These are phyloP conservation scores for Chlamydomonas sphaeroides DNA, from an alignment of 139 green algal species.

Conservation along the genomic window DNA sequence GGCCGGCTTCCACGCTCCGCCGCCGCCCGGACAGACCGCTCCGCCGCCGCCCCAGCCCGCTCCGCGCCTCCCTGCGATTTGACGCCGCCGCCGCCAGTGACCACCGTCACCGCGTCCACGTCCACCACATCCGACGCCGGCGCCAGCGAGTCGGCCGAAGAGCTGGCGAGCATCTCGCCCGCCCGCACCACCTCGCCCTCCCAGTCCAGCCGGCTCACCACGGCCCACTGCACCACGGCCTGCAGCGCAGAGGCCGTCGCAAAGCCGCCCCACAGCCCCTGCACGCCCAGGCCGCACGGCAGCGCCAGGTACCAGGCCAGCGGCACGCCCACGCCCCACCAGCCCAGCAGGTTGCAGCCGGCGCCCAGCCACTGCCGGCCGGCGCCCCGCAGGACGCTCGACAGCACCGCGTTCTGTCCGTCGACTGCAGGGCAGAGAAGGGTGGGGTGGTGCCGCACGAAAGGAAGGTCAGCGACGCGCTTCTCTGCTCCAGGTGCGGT, in stretches of 20 bases:
- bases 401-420: slow-evolving; percentile 52
- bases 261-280: slow-evolving; percentile 49
- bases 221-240: slow-evolving; percentile 35
- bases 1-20: too few species aligned
- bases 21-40: too few species aligned
- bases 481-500: too few species aligned
- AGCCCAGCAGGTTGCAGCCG: slow-evolving; percentile 46
- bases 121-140: too few species aligned
- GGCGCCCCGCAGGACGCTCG: slow-evolving; percentile 50
- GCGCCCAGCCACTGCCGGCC: slow-evolving; percentile 56
- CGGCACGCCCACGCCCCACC: slow-evolving; percentile 59
- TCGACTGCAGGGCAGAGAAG: slow-evolving; percentile 27
- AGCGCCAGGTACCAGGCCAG: slow-evolving; percentile 53
- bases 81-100: too few species aligned
- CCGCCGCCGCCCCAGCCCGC: too few species aligned
- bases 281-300: slow-evolving; percentile 13
- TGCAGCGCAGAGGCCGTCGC: slow-evolving; percentile 44
- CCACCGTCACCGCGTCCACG: too few species aligned
- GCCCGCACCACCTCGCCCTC: slow-evolving; percentile 37
- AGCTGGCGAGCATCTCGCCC: slow-evolving; percentile 20
- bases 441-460: too few species aligned
- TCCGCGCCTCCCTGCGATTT: too few species aligned
- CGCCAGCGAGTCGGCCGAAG: too few species aligned
- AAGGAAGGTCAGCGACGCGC: too few species aligned
- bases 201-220: slow-evolving; percentile 40